A percentile compares a stretch with the other conserved stretches of the same genome.
These are phyloP conservation scores for Fusarium annulatum DNA, from an alignment of 2,329 filamentous ascomycete species.

Conservation along the genomic window DNA sequence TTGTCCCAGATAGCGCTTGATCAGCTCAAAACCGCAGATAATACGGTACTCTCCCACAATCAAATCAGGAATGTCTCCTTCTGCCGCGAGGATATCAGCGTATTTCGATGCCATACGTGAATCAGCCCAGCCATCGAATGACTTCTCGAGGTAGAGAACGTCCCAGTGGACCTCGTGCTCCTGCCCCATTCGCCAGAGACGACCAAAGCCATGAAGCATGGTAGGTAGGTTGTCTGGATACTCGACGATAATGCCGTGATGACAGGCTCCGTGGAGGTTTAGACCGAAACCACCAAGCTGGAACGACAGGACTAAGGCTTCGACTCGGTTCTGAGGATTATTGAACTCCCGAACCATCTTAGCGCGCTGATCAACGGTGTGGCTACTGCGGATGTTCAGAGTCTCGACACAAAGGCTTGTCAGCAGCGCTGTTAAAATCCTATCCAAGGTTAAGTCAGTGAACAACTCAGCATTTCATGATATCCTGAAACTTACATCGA, in stretches of 20 bases:
- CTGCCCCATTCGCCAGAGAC: neutral
- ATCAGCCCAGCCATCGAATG: neutral
- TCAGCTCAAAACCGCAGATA: neutral
- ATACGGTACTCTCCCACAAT: neutral
- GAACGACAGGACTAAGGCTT: fast-evolving
- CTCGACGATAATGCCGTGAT: neutral
- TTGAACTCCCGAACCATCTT: neutral
- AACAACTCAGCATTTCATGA: no score
- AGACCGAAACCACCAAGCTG: neutral
- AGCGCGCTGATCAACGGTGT: neutral
- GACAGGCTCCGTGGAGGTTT: neutral
- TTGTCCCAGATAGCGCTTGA: neutral
- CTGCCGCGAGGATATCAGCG: neutral
- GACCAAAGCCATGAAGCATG: neutral
- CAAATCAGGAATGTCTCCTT: neutral
- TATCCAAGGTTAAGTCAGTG: neutral
- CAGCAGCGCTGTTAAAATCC: neutral
- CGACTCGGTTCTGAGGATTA: neutral
- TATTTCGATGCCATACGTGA: neutral
- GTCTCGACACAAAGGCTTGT: neutral
- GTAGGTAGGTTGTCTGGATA: neutral
- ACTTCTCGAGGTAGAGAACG: neutral
- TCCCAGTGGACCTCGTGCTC: neutral
- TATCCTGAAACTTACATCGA: neutral
- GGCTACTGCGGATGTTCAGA: neutral